A percentile compares a stretch with the other conserved stretches of the same genome.
These are phyloP conservation scores for Antrodiella citrinella DNA, from an alignment of 768 basidiomycete genomes.

Conservation along the genomic window DNA sequence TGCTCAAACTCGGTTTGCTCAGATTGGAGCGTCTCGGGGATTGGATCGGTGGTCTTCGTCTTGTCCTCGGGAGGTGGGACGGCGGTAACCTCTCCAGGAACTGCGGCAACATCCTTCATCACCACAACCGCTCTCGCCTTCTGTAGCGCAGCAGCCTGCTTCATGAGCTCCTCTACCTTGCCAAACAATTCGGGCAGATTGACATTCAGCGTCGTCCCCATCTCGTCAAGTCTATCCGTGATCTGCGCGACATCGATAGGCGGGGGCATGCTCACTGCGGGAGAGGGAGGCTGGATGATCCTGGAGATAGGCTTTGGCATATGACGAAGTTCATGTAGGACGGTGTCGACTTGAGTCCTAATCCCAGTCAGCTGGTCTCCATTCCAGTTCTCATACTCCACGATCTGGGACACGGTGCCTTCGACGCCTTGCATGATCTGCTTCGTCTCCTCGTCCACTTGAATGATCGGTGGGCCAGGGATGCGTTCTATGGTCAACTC, in stretches of 20 bases:
- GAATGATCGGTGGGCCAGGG: not conserved
- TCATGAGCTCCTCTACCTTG: conserved; percentile 13
- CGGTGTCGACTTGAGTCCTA: conserved; percentile 16
- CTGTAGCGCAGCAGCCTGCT: not conserved
- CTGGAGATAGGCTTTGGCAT: not conserved
- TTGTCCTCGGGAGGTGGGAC: conserved; percentile 7
- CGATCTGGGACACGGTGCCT: conserved; percentile 7
- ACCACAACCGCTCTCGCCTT: not conserved
- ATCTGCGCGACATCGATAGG: conserved; percentile 14
- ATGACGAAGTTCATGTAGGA: conserved; percentile 5
- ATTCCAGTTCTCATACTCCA: conserved; percentile 7
- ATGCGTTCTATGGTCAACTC: not conserved
- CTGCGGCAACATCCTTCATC: not conserved
- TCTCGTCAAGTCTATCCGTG: conserved; percentile 28
- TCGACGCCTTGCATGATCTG: conserved; percentile 12
- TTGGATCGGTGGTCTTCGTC: not conserved
- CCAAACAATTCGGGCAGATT: conserved; percentile 14
- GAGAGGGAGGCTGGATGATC: not conserved
- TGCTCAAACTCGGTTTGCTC: no score
- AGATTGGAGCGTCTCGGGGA: conserved; percentile 19
- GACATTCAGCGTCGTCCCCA: conserved; percentile 30
- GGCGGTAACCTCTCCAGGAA: not conserved
- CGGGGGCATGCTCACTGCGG: not conserved
- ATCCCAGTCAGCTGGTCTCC: conserved; percentile 14
- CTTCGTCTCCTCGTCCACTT: conserved; percentile 1